These are phyloP conservation scores for Calonectria crousiana DNA, from an alignment of 2,329 filamentous ascomycete genomes.

Conservation along the genomic window DNA sequence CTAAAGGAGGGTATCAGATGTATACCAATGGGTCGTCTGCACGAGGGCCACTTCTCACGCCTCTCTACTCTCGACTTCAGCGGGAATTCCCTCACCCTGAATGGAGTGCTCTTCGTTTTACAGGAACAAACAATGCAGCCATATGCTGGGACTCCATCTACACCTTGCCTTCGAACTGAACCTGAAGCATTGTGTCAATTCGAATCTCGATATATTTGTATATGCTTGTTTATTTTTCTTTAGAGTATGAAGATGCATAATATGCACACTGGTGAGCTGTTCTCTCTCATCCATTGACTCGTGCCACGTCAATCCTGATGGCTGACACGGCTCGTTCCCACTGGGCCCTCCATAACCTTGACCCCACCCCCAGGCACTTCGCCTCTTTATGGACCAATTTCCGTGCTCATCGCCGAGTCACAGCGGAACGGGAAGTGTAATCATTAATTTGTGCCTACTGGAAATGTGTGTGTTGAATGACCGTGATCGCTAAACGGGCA, in stretches of 20 bases:
- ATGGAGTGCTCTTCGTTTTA: background rate
- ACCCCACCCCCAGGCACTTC: constrained; percentile 12
- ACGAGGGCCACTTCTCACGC: background rate
- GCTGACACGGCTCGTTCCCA: constrained; percentile 43
- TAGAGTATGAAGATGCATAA: background rate
- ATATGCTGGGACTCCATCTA: background rate
- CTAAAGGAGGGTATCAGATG: background rate
- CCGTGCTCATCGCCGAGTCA: background rate
- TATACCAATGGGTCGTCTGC: background rate
- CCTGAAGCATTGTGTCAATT: background rate
- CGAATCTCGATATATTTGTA: background rate
- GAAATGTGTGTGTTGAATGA: no score
- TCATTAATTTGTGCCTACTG: no score
- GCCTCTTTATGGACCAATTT: background rate
- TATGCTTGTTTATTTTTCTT: background rate
- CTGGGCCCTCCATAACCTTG: constrained; percentile 30
- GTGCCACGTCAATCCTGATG: constrained; percentile 43
- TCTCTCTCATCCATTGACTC: constrained; percentile 34
- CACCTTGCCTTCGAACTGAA: no score
- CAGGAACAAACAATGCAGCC: background rate
- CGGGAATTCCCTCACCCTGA: constrained; percentile 23
- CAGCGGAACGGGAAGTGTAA: no score
- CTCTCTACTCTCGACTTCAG: background rate
- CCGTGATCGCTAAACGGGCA: no score
- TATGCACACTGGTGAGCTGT: background rate